Evolutionary conservation across 2,329 filamentous ascomycete species (phyloP), one percentile per base, ranked within the genome.

Genomic region (Fusarium torreyae): DNA sequence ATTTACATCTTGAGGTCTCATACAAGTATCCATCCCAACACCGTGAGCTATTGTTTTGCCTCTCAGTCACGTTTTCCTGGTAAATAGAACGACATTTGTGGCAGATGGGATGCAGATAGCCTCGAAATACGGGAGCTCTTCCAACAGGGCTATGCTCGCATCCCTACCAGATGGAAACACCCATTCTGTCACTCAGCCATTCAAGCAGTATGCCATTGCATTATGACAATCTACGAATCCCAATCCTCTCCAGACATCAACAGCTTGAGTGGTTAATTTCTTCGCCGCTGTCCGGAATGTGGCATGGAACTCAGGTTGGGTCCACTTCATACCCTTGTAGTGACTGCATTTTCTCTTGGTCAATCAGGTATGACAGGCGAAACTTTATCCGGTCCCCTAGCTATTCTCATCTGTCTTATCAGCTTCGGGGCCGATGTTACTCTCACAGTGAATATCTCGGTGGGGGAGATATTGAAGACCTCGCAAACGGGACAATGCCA

Each of bases 71-170:
- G 58, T 4, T 69, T 64, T 31, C 59, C 66, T 2, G 63, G 63
- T 1, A 63, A 69, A 39, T 59, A 69, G n/a, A 50, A 49, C 2
- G 66, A 69, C 7, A 61, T 67, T 3, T 69, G 66, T 6, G 63
- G 66, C 1, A 57, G 66, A 42, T 69, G 66, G 66, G 59, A 69
- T 20, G 46, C 28, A 2, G 40, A 50, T 0, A 43, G 15, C 1
- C 8, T 52, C 0, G 14, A 8, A 1, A 24, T 69, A 3, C 48
- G 48, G 0, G 20, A 49, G 5, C 48, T 67, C 1, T 64, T 67
- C 17, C 26, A 34, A 0, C 17, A 58, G 3, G 66, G 66, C 11
- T 54, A 44, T 34, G 36, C 51, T 10, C 18, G 66, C 1, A 55
- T 67, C 3, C 66, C 63, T 7, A n/a, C 17, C 1, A 28, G 14